A percentile compares a stretch with the other conserved stretches of the same genome.
Evolutionary conservation across 2,329 filamentous ascomycete genomes (phyloP).

Genomic region (Verticillium nubilum): DNA sequence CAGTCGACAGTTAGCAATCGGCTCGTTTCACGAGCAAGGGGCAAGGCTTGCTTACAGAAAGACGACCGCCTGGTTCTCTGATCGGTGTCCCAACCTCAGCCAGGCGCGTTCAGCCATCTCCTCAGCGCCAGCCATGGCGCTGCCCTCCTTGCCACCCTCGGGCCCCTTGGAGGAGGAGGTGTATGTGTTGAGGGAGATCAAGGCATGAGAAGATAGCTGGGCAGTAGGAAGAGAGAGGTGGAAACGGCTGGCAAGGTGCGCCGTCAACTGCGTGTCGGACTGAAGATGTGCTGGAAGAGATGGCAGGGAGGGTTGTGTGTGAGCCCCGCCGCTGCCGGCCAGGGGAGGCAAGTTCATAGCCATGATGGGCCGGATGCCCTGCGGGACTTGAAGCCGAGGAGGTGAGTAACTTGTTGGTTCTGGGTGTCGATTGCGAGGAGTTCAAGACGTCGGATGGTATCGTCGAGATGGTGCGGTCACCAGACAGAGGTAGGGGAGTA

Average conservation of each 20-base stretch:
- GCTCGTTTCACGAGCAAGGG: neutral
- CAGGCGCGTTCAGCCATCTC: slow-evolving; percentile 85
- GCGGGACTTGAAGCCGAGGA: neutral
- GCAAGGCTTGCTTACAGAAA: slow-evolving; percentile 67
- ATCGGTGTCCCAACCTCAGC: slow-evolving; percentile 76
- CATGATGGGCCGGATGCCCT: slow-evolving; percentile 41
- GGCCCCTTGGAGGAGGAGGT: slow-evolving; percentile 81
- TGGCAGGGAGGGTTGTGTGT: slow-evolving; percentile 80
- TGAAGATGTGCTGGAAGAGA: slow-evolving; percentile 79
- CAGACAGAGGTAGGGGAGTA: neutral
- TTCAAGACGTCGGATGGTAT: neutral
- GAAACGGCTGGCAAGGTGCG: slow-evolving; percentile 81
- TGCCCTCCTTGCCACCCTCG: slow-evolving; percentile 87
- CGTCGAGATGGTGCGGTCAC: neutral
- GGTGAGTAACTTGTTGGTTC: neutral
- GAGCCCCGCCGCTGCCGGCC: slow-evolving; percentile 49
- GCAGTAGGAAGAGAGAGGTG: slow-evolving; percentile 88
- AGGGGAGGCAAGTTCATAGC: slow-evolving; percentile 51
- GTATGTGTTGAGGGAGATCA: slow-evolving; percentile 93
- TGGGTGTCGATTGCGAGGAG: neutral
- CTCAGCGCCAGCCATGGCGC: slow-evolving; percentile 86
- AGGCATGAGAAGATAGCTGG: slow-evolving; percentile 80
- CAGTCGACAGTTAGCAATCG: slow-evolving; percentile 8
- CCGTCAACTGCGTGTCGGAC: slow-evolving; percentile 72
- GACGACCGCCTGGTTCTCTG: slow-evolving; percentile 87